Evolutionary conservation across 164 flowering plant species (phyloP).

Genomic region (Taxillus chinensis): DNA sequence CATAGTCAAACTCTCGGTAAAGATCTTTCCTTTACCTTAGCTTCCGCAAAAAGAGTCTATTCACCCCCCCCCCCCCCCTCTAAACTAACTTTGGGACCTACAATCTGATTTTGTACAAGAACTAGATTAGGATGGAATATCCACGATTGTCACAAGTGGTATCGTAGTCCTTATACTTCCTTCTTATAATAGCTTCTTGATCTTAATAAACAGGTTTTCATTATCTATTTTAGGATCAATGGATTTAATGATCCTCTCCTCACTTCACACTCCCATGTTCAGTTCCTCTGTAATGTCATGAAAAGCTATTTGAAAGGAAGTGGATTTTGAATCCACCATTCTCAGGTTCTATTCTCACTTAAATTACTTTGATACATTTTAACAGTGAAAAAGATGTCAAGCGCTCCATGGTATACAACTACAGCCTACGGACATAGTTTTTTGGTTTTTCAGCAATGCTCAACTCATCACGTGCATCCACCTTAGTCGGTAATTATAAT

Average conservation of each 20-base stretch:
- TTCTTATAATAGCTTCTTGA: background rate
- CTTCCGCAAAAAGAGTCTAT: no score
- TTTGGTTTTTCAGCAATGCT: slow-evolving; percentile 74
- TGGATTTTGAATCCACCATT: no score
- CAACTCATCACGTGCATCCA: slow-evolving; percentile 48
- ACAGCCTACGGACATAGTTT: slow-evolving; percentile 50
- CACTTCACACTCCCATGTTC: background rate
- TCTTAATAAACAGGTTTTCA: background rate
- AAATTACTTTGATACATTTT: background rate
- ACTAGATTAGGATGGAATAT: background rate
- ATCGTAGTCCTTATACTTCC: background rate
- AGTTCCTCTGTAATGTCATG: slow-evolving; percentile 19
- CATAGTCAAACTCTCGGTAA: no score
- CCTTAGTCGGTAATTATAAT: slow-evolving; percentile 34
- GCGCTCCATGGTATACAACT: slow-evolving; percentile 51
- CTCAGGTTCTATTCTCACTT: no score
- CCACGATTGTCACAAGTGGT: no score
- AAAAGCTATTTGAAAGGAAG: no score
- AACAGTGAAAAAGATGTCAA: slow-evolving; percentile 44
- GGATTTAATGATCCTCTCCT: background rate
- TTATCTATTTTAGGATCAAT: background rate
- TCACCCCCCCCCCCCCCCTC: no score
- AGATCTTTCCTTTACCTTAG: no score
- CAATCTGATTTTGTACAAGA: no score
- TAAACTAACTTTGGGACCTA: no score